Percentiles rank a stretch among this genome's conserved stretches.
phyloP scores from a whole-genome alignment of 2,329 filamentous ascomycete genomes.

The Trichoderma harzianum region DNA sequence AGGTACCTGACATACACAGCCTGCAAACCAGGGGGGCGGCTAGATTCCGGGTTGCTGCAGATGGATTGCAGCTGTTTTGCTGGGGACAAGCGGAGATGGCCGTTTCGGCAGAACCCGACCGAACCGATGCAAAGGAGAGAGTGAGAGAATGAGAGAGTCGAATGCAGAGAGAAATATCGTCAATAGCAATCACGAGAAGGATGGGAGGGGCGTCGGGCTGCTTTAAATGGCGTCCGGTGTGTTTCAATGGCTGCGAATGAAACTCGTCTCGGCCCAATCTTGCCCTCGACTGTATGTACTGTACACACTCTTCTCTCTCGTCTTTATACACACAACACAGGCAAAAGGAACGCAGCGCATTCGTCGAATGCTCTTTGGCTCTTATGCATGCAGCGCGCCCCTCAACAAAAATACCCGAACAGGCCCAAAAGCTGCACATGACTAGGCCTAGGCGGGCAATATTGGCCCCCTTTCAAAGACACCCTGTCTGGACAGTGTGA shows the following conservation, averaged over 20 bases:
- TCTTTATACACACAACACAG: neutral
- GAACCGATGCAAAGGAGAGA: neutral
- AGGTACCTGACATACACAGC: neutral
- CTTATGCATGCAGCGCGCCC: neutral
- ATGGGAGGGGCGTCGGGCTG: neutral
- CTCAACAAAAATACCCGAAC: constrained; percentile 2
- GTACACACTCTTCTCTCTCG: neutral
- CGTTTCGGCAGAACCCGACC: neutral
- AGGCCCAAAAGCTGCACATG: neutral
- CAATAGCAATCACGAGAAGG: neutral
- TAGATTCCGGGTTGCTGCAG: constrained; percentile 1
- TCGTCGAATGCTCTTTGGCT: neutral
- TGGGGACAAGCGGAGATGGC: neutral
- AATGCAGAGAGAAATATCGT: neutral
- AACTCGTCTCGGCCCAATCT: neutral
- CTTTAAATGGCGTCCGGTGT: neutral
- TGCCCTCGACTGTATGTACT: neutral
- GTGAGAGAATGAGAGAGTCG: neutral
- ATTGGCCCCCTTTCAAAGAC: neutral
- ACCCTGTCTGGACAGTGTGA: neutral
- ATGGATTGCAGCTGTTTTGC: neutral
- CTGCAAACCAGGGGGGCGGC: neutral
- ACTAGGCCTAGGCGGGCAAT: constrained; percentile 1
- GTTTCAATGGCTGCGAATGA: neutral
- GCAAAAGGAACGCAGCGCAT: neutral